Evolutionary conservation across 1,284 basidiomycete species (phyloP).

Genomic region (Irpex lacteus): DNA sequence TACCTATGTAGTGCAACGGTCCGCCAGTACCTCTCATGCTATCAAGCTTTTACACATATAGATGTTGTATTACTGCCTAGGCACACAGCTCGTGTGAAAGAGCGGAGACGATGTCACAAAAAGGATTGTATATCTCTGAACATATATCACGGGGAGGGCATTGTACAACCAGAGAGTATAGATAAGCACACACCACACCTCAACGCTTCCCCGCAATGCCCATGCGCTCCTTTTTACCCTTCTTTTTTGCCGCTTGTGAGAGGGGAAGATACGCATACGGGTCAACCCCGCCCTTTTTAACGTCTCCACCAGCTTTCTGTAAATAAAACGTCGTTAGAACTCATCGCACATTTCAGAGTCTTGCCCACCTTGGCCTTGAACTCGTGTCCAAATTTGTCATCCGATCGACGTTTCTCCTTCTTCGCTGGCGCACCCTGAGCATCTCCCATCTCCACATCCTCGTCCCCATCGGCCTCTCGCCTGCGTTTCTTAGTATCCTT

Average conservation of each 20-base stretch:
- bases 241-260: constrained; percentile 77
- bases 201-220: constrained; percentile 34
- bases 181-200: neutral
- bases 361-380: constrained; percentile 80
- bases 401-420: constrained; percentile 58
- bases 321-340: constrained; percentile 1
- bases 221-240: constrained; percentile 26
- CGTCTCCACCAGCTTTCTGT: constrained; percentile 89
- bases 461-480: constrained; percentile 52
- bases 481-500: constrained; percentile 93
- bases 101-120: neutral
- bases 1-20: no score
- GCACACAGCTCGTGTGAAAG: no score
- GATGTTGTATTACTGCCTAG: no score
- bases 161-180: neutral
- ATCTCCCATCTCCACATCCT: constrained; percentile 74
- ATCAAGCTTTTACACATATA: no score
- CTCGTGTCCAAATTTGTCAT: constrained; percentile 75
- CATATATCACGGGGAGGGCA: neutral
- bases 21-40: no score
- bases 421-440: constrained; percentile 33
- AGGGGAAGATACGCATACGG: constrained; percentile 92
- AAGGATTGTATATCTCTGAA: neutral
- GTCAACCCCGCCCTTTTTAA: constrained; percentile 84
- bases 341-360: neutral